Conservation (phyloP, 75 land plant genomes). For the Isoetes taiwanensis region DNA sequence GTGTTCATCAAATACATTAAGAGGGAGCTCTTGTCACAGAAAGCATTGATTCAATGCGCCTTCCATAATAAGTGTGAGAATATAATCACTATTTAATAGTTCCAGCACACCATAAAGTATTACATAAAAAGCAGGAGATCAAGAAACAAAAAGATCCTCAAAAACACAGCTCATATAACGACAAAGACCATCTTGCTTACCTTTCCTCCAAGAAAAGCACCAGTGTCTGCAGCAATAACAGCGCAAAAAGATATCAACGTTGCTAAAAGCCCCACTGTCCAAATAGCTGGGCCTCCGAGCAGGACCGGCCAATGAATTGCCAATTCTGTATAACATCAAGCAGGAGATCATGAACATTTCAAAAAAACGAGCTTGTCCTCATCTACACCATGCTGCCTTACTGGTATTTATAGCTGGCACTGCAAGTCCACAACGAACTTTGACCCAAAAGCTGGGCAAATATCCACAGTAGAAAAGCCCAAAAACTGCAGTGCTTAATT, state of each 20-base stretch:
- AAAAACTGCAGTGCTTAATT: constrained; percentile 82
- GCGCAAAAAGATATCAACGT: constrained; percentile 75
- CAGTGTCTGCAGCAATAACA: constrained; percentile 91
- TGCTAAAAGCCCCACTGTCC: constrained; percentile 92
- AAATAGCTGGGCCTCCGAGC: constrained; percentile 69
- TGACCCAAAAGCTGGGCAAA: constrained; percentile 96
- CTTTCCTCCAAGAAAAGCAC: constrained; percentile 87
- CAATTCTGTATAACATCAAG: constrained; percentile 35
- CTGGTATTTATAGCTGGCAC: constrained; percentile 81
- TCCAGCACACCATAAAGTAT: too few species aligned
- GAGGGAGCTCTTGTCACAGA: too few species aligned
- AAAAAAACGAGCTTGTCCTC: too few species aligned
- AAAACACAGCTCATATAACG: too few species aligned
- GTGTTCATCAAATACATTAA: too few species aligned
- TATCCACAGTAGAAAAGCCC: constrained; percentile 93
- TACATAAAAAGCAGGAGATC: too few species aligned
- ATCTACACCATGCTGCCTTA: too few species aligned
- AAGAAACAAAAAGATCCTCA: too few species aligned
- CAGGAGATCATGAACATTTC: too few species aligned
- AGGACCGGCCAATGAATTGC: constrained; percentile 50
- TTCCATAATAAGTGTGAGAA: too few species aligned
- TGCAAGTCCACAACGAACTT: constrained; percentile 78
- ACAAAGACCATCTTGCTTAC: constrained; percentile 16
- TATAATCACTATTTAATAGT: too few species aligned
- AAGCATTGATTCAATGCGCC: too few species aligned